phyloP scores from a whole-genome alignment of 75 land plant species.

The Cupressus sempervirens region DNA sequence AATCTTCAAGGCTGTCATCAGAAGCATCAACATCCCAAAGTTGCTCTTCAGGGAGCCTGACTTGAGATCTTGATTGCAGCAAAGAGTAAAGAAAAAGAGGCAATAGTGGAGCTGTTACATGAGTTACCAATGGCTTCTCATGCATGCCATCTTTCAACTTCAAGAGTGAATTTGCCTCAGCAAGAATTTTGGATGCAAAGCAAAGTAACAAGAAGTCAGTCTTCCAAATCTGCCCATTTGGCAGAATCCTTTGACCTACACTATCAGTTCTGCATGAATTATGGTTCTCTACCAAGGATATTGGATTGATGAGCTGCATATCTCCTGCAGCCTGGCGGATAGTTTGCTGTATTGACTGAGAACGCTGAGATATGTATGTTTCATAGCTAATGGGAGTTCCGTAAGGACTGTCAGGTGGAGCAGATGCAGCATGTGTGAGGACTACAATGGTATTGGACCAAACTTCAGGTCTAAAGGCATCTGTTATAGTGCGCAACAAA shows the following conservation, averaged over 20 bases:
- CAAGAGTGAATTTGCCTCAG: conserved; percentile 45
- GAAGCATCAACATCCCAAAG: conserved; percentile 27
- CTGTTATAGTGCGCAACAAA: conserved; percentile 41
- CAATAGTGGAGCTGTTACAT: conserved; percentile 37
- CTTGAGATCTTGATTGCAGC: conserved; percentile 40
- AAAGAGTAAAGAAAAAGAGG: conserved; percentile 44
- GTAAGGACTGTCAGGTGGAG: conserved; percentile 53
- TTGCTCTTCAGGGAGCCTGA: conserved; percentile 38
- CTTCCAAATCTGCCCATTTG: conserved; percentile 58
- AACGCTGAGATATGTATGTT: conserved; percentile 49
- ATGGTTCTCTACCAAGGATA: conserved; percentile 53
- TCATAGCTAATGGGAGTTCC: conserved; percentile 55
- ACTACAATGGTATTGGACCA: conserved; percentile 62
- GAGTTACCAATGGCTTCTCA: conserved; percentile 21
- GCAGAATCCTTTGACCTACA: conserved; percentile 42
- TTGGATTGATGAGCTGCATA: conserved; percentile 47
- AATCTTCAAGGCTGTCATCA: conserved; percentile 23
- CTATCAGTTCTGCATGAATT: conserved; percentile 40
- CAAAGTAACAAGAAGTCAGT: conserved; percentile 43
- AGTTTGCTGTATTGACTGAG: conserved; percentile 50
- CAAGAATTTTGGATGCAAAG: conserved; percentile 49
- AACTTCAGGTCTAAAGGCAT: conserved; percentile 36
- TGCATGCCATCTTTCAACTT: conserved; percentile 34
- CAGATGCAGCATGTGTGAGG: conserved; percentile 60
- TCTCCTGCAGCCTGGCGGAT: conserved; percentile 59